Evolutionary conservation across 345 rosid species (phyloP).

Genomic region (Kernera saxatilis): DNA sequence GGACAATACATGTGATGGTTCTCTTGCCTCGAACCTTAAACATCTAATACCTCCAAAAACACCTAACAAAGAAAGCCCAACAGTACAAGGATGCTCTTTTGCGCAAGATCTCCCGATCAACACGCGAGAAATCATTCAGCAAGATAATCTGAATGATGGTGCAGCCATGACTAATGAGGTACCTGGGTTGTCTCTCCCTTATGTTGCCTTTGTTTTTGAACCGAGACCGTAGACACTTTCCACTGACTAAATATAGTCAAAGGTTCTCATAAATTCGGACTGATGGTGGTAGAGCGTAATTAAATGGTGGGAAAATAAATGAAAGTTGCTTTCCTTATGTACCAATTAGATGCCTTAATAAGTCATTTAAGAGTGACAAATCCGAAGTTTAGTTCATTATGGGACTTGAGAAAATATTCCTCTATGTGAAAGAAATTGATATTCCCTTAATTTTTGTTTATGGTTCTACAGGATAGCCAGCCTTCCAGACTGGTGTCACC

Average conservation of each 20-base stretch:
- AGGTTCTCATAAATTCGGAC: background rate
- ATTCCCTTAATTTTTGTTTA: background rate
- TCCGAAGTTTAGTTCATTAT: background rate
- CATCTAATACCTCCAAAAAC: slow-evolving; percentile 44
- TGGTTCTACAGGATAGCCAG: slow-evolving; percentile 51
- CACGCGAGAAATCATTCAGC: slow-evolving; percentile 16
- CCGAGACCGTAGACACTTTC: background rate
- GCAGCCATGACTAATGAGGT: slow-evolving; percentile 49
- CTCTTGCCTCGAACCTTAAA: slow-evolving; percentile 39
- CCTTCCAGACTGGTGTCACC: slow-evolving; percentile 37
- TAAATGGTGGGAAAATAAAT: background rate
- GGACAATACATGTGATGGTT: slow-evolving; percentile 45
- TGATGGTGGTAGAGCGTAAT: background rate
- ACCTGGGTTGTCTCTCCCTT: slow-evolving; percentile 16
- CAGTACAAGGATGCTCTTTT: slow-evolving; percentile 56
- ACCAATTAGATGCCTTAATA: background rate
- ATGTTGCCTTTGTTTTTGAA: background rate
- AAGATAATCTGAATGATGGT: slow-evolving; percentile 38
- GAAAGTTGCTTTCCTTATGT: slow-evolving; percentile 2
- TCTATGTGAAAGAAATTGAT: background rate
- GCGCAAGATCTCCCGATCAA: slow-evolving; percentile 24
- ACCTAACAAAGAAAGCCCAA: slow-evolving; percentile 46
- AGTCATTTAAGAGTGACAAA: background rate
- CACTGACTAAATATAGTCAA: background rate
- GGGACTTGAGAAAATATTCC: background rate